phyloP scores from a whole-genome alignment of 495 filamentous ascomycete genomes.

The Penicillium angulare region DNA sequence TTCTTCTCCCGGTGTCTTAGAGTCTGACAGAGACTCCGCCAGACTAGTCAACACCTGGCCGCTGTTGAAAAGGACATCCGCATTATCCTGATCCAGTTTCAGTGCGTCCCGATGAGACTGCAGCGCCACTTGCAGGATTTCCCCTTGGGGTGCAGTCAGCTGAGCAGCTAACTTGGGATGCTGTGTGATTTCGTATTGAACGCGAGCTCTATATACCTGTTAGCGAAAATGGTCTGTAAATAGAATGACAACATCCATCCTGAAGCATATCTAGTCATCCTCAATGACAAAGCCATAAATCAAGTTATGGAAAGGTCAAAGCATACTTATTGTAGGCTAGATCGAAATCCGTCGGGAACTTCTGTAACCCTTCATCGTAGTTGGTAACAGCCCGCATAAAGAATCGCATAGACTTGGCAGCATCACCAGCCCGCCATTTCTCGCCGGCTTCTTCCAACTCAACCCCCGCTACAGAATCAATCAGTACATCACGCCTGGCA shows the following conservation, averaged over 20 bases:
- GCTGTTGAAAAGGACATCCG: conserved; percentile 68
- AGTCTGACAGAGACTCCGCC: conserved; percentile 56
- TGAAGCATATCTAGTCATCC: too few species aligned
- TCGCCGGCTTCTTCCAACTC: conserved; percentile 66
- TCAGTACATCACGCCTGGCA: background rate
- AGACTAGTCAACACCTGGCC: conserved; percentile 65
- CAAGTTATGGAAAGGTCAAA: background rate
- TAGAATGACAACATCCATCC: background rate
- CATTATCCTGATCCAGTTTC: conserved; percentile 56
- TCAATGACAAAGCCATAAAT: background rate
- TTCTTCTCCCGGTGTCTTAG: conserved; percentile 40
- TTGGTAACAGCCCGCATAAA: conserved; percentile 64
- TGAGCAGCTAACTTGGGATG: conserved; percentile 55
- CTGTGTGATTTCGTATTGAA: conserved; percentile 65
- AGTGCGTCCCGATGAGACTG: conserved; percentile 61
- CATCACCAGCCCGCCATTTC: conserved; percentile 73
- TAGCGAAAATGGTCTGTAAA: background rate
- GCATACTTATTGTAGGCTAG: conserved; percentile 72
- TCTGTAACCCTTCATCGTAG: conserved; percentile 60
- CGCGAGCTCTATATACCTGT: conserved; percentile 53
- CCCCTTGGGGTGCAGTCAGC: conserved; percentile 48
- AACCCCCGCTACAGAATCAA: conserved; percentile 52
- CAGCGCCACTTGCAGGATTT: conserved; percentile 55
- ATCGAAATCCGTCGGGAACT: conserved; percentile 60
- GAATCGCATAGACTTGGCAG: conserved; percentile 65